phyloP scores from a whole-genome alignment of 306 rosid species.

The Trifolium fragiferum region DNA sequence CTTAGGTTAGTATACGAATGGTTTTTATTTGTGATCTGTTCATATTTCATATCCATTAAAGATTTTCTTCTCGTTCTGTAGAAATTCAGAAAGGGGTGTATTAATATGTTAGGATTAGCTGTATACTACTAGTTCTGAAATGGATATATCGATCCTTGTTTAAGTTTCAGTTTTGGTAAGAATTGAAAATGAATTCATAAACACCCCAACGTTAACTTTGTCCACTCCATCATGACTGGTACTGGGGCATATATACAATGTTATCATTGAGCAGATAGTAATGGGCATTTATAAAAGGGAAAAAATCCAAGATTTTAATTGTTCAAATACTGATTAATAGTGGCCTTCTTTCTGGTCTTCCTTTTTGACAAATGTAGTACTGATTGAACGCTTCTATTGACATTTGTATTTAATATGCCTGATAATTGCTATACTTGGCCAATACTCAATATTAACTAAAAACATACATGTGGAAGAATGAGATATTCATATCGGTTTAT shows the following conservation, averaged over 20 bases:
- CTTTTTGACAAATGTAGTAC: slow-evolving; percentile 31
- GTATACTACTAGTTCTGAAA: slow-evolving; percentile 26
- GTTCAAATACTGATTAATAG: slow-evolving; percentile 30
- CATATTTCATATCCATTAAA: slow-evolving; percentile 3
- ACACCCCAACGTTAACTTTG: slow-evolving; percentile 21
- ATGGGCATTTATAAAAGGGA: slow-evolving; percentile 23
- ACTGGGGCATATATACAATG: slow-evolving; percentile 16
- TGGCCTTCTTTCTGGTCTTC: slow-evolving; percentile 20
- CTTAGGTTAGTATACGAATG: slow-evolving; percentile 16
- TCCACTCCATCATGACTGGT: slow-evolving; percentile 14
- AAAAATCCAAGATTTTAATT: slow-evolving; percentile 21
- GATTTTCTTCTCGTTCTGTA: slow-evolving; percentile 28
- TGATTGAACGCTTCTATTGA: slow-evolving; percentile 36
- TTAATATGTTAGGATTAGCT: slow-evolving; percentile 36
- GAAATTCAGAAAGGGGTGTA: slow-evolving; percentile 28
- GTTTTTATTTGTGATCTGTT: slow-evolving; percentile 25
- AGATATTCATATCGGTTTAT: slow-evolving; percentile 21
- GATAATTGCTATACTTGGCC: slow-evolving; percentile 21
- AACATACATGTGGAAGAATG: slow-evolving; percentile 29
- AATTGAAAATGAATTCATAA: slow-evolving; percentile 35
- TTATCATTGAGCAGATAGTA: slow-evolving; percentile 19
- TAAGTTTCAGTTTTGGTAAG: slow-evolving; percentile 30
- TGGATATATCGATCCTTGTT: slow-evolving; percentile 16
- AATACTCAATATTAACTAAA: slow-evolving; percentile 15
- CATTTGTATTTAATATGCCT: slow-evolving; percentile 32